A percentile compares a stretch with the other conserved stretches of the same genome.
Conservation (phyloP, 2,329 filamentous ascomycete species). For the Paracoccidioides brasiliensis region DNA sequence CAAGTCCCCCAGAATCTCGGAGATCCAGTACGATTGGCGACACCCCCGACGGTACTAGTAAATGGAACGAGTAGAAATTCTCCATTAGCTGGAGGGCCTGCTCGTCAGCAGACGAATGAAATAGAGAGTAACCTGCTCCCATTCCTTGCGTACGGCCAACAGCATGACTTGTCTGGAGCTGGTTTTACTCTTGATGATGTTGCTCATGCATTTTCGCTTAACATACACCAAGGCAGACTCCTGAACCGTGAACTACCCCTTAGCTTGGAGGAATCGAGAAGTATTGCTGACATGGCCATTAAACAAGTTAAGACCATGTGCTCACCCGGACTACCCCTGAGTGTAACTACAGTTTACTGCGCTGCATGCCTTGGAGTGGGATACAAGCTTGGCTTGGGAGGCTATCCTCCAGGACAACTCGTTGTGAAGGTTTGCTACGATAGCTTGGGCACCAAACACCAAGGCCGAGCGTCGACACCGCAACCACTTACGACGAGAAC, state of each 20-base stretch:
- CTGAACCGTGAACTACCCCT: slow-evolving; percentile 19
- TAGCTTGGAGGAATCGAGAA: slow-evolving; percentile 19
- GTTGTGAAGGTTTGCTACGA: slow-evolving; percentile 15
- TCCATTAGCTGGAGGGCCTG: slow-evolving; percentile 1
- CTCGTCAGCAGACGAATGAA: not conserved
- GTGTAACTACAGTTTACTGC: slow-evolving; percentile 16
- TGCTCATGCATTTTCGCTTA: slow-evolving; percentile 19
- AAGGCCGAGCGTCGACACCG: not conserved
- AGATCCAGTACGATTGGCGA: slow-evolving; percentile 30
- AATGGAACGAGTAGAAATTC: slow-evolving; percentile 22
- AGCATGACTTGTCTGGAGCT: not conserved
- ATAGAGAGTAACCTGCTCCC: not conserved
- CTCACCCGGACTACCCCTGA: slow-evolving; percentile 14
- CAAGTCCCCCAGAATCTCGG: slow-evolving; percentile 31
- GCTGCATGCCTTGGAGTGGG: slow-evolving; percentile 27
- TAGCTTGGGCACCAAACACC: not conserved
- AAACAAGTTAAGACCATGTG: slow-evolving; percentile 20
- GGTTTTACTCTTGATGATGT: slow-evolving; percentile 21
- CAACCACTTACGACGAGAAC: not conserved
- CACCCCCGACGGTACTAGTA: slow-evolving; percentile 28
- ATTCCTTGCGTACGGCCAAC: not conserved
- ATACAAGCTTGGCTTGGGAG: slow-evolving; percentile 21
- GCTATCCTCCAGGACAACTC: slow-evolving; percentile 16
- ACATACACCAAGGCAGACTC: slow-evolving; percentile 21
- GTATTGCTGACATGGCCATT: slow-evolving; percentile 21